These are phyloP conservation scores for Naematelia aurantialba DNA, from an alignment of 768 basidiomycete genomes.

Conservation along the genomic window DNA sequence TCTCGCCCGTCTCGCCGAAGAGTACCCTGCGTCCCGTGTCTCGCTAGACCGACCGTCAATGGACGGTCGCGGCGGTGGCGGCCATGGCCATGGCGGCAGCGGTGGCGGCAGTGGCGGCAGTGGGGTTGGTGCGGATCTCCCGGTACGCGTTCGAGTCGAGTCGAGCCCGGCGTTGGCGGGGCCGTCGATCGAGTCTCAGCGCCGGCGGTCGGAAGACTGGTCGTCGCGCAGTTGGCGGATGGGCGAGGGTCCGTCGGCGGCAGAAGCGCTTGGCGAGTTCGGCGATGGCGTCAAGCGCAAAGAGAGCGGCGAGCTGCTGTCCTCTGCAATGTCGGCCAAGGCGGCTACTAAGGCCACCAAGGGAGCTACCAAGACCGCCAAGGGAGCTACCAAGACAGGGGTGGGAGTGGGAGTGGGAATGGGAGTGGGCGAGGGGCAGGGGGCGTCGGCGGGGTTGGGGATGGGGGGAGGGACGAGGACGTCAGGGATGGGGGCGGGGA, in stretches of 20 bases:
- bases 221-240: conserved; percentile 31
- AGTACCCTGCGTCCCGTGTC: conserved; percentile 9
- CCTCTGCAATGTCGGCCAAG: too few relatives aligned
- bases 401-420: too few relatives aligned
- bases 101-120: too few relatives aligned
- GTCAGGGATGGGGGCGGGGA: conserved; percentile 4
- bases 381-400: not conserved
- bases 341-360: not conserved
- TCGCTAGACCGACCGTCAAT: not conserved
- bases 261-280: conserved; percentile 39
- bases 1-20: conserved; percentile 33
- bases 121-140: not conserved
- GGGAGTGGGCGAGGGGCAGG: too few relatives aligned
- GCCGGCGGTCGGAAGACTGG: conserved; percentile 41
- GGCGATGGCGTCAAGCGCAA: conserved; percentile 35
- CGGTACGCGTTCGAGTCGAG: conserved; percentile 4
- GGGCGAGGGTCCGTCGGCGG: conserved; percentile 39
- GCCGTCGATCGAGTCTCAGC: not conserved
- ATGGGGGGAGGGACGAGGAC: conserved; percentile 2
- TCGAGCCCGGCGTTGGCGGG: not conserved
- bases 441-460: conserved; percentile 1
- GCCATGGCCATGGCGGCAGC: too few relatives aligned
- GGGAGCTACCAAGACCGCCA: not conserved
- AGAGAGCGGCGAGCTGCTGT: conserved; percentile 31
- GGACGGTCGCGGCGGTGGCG: too few relatives aligned